phyloP scores from a whole-genome alignment of 2,329 filamentous ascomycete genomes.

The Leptographium lundbergii region DNA sequence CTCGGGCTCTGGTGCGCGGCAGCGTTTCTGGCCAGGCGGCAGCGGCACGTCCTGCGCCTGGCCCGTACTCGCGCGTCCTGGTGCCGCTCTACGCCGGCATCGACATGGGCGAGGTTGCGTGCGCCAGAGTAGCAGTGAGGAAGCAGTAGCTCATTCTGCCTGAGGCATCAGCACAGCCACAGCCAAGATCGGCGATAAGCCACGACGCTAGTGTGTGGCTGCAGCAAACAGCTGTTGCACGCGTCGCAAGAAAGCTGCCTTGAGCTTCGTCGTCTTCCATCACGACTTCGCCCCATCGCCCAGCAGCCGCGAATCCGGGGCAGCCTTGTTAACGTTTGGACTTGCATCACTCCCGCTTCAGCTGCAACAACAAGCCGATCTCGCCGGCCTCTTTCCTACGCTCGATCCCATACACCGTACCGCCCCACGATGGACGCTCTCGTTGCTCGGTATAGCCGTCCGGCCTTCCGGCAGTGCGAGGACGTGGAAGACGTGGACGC shows the following conservation, averaged over 20 bases:
- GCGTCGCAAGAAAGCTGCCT: constrained; percentile 12
- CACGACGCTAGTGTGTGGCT: neutral
- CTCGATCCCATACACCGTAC: neutral
- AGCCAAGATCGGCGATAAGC: constrained; percentile 1
- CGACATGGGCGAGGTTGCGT: constrained; percentile 8
- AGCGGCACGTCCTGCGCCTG: constrained; percentile 17
- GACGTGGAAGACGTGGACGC: constrained; percentile 60
- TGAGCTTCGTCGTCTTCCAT: constrained; percentile 6
- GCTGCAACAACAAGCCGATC: neutral
- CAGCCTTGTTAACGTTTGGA: neutral
- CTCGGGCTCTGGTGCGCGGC: constrained; percentile 20
- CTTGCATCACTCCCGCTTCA: neutral
- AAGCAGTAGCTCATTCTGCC: neutral
- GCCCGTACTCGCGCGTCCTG: constrained; percentile 14
- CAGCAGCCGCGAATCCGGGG: neutral
- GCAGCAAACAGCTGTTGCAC: constrained; percentile 7
- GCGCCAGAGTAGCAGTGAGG: no score
- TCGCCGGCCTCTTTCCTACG: neutral
- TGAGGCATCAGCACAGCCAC: neutral
- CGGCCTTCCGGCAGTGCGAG: constrained; percentile 60
- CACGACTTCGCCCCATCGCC: neutral
- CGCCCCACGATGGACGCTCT: constrained; percentile 65
- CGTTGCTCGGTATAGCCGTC: constrained; percentile 80
- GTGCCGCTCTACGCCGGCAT: constrained; percentile 22
- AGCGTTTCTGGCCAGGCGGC: constrained; percentile 19